Conservation (phyloP, 257 asterid genomes). For the Prunella vulgaris region DNA sequence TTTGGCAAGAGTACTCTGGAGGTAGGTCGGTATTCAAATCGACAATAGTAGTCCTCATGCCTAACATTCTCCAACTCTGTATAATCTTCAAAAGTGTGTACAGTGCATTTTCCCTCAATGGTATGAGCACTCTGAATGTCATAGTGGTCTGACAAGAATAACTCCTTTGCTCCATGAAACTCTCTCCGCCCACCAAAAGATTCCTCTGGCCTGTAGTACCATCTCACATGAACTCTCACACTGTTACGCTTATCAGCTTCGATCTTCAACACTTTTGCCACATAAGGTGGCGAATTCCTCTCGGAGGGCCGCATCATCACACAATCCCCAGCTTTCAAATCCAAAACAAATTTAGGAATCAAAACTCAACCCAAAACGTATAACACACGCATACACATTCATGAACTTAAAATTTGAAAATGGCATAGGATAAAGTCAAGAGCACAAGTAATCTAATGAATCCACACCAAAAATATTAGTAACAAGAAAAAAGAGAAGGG, state of each 20-base stretch:
- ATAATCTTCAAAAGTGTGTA: constrained; percentile 56
- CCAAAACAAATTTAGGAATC: constrained; percentile 8
- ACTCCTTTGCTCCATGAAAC: constrained; percentile 65
- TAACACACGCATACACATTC: background rate
- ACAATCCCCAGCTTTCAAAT: constrained; percentile 51
- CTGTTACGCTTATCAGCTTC: constrained; percentile 47
- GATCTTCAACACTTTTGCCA: constrained; percentile 51
- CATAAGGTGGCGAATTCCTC: constrained; percentile 43
- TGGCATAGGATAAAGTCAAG: background rate
- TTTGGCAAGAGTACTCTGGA: constrained; percentile 50
- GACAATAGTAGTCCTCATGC: constrained; percentile 49
- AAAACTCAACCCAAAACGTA: background rate
- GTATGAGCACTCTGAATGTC: constrained; percentile 60
- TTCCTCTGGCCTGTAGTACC: constrained; percentile 81
- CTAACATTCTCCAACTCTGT: constrained; percentile 46
- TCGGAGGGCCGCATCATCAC: constrained; percentile 54
- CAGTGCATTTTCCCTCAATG: constrained; percentile 58
- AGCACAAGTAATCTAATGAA: background rate
- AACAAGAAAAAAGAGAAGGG: background rate
- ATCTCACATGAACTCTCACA: constrained; percentile 43
- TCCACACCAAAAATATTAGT: background rate
- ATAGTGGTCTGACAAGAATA: constrained; percentile 52
- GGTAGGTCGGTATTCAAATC: constrained; percentile 53
- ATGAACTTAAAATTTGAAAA: background rate
- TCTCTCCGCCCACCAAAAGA: constrained; percentile 54